Base-by-base conservation (phyloP, 306 rosid genomes). In the Malus fusca region DNA sequence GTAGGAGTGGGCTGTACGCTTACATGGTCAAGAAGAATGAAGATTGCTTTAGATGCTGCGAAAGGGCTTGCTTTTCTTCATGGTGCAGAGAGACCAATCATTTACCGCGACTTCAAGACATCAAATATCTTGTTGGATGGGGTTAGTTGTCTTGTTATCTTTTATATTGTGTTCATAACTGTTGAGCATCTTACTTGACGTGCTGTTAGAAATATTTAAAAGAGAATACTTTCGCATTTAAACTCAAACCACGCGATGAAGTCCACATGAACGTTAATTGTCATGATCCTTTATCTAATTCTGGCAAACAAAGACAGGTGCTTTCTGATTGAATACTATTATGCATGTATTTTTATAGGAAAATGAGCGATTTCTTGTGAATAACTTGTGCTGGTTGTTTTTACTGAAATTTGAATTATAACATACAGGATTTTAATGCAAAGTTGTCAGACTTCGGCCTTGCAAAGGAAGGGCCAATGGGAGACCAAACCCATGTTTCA, bases 1-100 rank as follows among this genome's bases (percentile, higher is more conserved):
- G 62, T 70, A 95, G 99, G 99, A 87, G 90, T 90, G 78, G 97
- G 99, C 56, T 86, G 90, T 81, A 84, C 93, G 15, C 87, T 90
- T 71, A 92, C 88, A 51, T 95, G 99, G 99, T 83, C 97, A 67
- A 92, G 80, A 84, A 85, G 99, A 88, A 89, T 92, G 96, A 95
- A 95, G 91, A 95, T 95, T 79, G 97, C 99, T 69, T 85, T 92
- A 67, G 89, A 92, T 83, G 93, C 93, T 63, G 99, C 99, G 68
- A 92, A 82, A 75, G 99, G 99, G 77, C 99, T 95, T 77, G 99
- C 99, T 82, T 95, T 92, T 88, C 99, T 95, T 81, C 99, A 95
- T 80, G 96, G 91, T 56, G 93, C 97, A 46, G 96, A 92, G 81
- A 87, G 97, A 69, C 91, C 97, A 35, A 91, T 87, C 78, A 95